Conservation (phyloP, 1,284 basidiomycete species). For the Cutaneotrichosporon curvatum region DNA sequence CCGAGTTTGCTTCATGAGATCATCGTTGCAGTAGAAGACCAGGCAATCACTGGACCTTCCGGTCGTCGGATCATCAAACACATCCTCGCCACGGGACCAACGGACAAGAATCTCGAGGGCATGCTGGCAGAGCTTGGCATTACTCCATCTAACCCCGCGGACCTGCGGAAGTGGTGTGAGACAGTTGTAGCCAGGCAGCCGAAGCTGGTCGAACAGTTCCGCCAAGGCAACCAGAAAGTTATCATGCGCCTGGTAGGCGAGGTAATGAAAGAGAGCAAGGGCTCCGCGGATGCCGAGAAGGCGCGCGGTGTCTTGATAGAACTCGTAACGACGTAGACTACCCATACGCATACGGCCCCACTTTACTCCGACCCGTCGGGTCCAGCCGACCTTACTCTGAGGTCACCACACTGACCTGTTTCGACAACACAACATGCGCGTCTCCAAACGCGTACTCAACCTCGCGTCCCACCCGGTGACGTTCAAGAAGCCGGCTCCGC, state of each 20-base stretch:
- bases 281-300: conserved; percentile 59
- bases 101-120: conserved; percentile 31
- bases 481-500: conserved; percentile 13
- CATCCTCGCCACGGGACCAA: conserved; percentile 47
- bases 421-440: conserved; percentile 7
- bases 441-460: conserved; percentile 10
- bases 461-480: conserved; percentile 7
- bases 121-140: conserved; percentile 46
- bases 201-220: conserved; percentile 61
- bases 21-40: conserved; percentile 64
- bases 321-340: conserved; percentile 20
- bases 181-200: conserved; percentile 62
- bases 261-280: conserved; percentile 78
- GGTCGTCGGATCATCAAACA: conserved; percentile 52
- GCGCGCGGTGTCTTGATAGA: conserved; percentile 39
- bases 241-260: conserved; percentile 80
- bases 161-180: conserved; percentile 54
- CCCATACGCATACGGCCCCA: neutral
- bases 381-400: neutral
- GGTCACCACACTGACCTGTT: neutral
- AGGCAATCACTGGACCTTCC: conserved; percentile 58
- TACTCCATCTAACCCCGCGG: conserved; percentile 20
- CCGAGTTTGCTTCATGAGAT: conserved; percentile 64
- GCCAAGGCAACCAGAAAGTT: conserved; percentile 69
- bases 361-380: neutral